phyloP scores from a whole-genome alignment of 2,329 filamentous ascomycete genomes.

The Thielaviopsis musarum region DNA sequence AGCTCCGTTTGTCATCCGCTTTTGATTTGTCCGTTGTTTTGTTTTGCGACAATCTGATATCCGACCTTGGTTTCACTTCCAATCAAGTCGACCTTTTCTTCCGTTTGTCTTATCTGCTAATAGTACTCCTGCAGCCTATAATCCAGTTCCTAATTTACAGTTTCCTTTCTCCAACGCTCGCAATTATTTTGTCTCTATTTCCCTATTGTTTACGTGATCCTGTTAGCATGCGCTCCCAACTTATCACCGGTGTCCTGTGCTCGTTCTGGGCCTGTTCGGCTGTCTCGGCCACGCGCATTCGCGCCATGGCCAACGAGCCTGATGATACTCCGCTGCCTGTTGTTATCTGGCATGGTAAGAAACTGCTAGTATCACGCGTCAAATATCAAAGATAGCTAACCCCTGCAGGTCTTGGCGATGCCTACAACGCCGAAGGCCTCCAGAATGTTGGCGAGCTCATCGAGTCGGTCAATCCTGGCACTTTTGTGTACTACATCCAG shows the following conservation, averaged over 20 bases:
- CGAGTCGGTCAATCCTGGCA: slow-evolving; percentile 59
- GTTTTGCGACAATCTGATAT: background rate
- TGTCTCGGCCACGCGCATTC: slow-evolving; percentile 19
- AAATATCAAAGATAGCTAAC: background rate
- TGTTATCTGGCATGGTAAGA: slow-evolving; percentile 72
- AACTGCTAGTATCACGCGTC: background rate
- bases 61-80: background rate
- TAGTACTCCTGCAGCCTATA: background rate
- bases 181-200: background rate
- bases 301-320: slow-evolving; percentile 13
- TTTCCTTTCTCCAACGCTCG: background rate
- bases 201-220: background rate
- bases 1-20: background rate
- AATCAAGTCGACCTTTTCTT: background rate
- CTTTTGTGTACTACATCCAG: slow-evolving; percentile 64
- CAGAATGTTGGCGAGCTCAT: slow-evolving; percentile 54
- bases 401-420: slow-evolving; percentile 42
- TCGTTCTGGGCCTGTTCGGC: slow-evolving; percentile 11
- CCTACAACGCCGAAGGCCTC: slow-evolving; percentile 61
- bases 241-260: slow-evolving; percentile 1
- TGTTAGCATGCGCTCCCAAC: slow-evolving; percentile 8
- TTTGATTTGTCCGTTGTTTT: background rate
- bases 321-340: slow-evolving; percentile 64
- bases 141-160: background rate
- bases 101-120: background rate